These are phyloP conservation scores for Chlorophyllum brunneum DNA, from an alignment of 768 basidiomycete species.

Conservation along the genomic window DNA sequence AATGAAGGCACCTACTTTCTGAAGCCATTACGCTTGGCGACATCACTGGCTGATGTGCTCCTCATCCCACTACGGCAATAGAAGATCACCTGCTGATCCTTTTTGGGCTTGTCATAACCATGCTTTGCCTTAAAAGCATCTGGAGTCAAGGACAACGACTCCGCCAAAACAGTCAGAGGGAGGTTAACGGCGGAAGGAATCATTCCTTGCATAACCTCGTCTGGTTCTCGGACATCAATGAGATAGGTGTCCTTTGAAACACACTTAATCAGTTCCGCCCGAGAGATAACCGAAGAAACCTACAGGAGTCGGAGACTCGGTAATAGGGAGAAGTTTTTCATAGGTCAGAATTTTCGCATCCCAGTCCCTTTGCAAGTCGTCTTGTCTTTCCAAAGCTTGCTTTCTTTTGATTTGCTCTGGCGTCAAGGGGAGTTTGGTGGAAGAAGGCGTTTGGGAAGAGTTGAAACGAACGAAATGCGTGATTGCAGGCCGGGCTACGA, in stretches of 20 bases:
- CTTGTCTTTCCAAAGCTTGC: constrained; percentile 28
- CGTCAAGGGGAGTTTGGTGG: constrained; percentile 21
- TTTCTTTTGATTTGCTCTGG: constrained; percentile 30
- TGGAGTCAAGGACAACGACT: constrained; percentile 55
- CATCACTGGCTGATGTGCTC: constrained; percentile 76
- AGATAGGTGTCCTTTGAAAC: constrained; percentile 57
- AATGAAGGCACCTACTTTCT: constrained; percentile 69
- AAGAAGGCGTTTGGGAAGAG: constrained; percentile 22
- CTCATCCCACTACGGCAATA: constrained; percentile 90
- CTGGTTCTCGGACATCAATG: constrained; percentile 90
- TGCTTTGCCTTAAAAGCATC: constrained; percentile 57
- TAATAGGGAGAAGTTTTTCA: constrained; percentile 77
- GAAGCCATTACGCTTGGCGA: constrained; percentile 78
- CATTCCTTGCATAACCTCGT: constrained; percentile 87
- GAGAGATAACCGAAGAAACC: constrained; percentile 11
- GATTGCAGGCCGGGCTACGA: constrained; percentile 9
- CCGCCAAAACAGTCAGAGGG: constrained; percentile 74
- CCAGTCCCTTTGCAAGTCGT: constrained; percentile 69
- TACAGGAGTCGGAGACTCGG: constrained; percentile 70
- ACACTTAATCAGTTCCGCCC: not conserved
- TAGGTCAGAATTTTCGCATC: constrained; percentile 69
- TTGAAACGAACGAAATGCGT: constrained; percentile 25
- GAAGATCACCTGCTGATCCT: constrained; percentile 74
- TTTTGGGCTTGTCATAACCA: constrained; percentile 72
- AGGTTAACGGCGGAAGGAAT: constrained; percentile 92